Evolutionary conservation across 2,329 filamentous ascomycete genomes (phyloP), one percentile per base, ranked within the genome.

Genomic region (Pseudogymnoascus sp.): DNA sequence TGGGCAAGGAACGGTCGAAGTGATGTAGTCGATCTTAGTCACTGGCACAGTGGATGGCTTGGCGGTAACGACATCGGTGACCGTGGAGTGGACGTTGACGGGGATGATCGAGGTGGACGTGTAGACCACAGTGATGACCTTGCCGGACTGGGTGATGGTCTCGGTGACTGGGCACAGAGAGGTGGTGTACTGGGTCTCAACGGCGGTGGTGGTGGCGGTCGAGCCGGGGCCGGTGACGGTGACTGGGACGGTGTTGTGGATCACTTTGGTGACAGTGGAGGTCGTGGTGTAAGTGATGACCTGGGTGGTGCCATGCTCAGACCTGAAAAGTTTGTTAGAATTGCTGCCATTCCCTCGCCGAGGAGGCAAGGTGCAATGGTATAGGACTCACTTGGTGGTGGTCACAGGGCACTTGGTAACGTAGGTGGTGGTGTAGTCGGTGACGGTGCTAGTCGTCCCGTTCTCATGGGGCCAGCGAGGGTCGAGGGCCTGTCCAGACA

Each of bases 141-240:
- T 69, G 29, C 80, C 80, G 26, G 70, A 75, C 3, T 80, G 62
- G 1, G 77, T 79, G 70, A 75, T 76, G 57, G 77, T 77, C 68
- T 78, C 73, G 1, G 79, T 81, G 12, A 81, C 69, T 7, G 78
- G 77, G 70, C 77, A 79, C 12, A 80, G 71, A 14, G 73, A 75
- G 12, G 79, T 82, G 37, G 40, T 73, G 71, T 7, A 39, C 11
- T 45, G 8, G 4, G 18, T 31, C 39, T 45, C 60, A 14, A 45
- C 29, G 11, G 47, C 40, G 29, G 62, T 37, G 5, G 34, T 75
- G 10, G 70, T 71, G 23, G 68, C 62, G 8, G 66, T 66, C 1
- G 71, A 73, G 14, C 72, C 74, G 67, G 74, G 74, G 14, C 74
- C 72, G 4, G 67, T n/a, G 61, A 45, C 6, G 37, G 54, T 62